phyloP scores from a whole-genome alignment of 2,329 filamentous ascomycete species.

The Dactylella cylindrospora region DNA sequence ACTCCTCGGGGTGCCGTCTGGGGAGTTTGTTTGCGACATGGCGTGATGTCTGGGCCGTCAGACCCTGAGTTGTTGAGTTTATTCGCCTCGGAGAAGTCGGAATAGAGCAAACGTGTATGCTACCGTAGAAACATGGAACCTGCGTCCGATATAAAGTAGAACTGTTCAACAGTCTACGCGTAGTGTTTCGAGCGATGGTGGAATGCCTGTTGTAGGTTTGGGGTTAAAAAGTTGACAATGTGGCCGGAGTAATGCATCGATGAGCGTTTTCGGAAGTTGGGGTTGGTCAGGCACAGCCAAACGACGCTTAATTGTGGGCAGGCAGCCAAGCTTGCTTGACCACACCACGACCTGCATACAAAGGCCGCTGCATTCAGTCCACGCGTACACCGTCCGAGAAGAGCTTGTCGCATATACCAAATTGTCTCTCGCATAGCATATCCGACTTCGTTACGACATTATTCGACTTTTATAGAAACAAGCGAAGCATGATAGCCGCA shows the following conservation, averaged over 20 bases:
- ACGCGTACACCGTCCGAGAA: constrained; percentile 25
- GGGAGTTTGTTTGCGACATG: constrained; percentile 42
- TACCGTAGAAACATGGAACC: no score
- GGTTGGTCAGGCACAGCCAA: no score
- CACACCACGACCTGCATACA: constrained; percentile 44
- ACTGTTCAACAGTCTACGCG: no score
- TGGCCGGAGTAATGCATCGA: constrained; percentile 30
- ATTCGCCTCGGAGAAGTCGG: no score
- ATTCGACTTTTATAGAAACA: no score
- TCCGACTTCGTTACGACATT: no score
- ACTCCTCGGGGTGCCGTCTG: constrained; percentile 37
- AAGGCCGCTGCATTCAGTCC: constrained; percentile 21
- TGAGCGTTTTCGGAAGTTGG: constrained; percentile 36
- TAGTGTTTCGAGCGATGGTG: no score
- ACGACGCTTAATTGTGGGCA: constrained; percentile 23
- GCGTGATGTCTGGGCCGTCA: constrained; percentile 8
- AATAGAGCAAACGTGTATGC: no score
- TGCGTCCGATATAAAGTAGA: no score
- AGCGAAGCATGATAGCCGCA: constrained; percentile 39
- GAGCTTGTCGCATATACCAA: constrained; percentile 31
- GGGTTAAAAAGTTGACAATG: constrained; percentile 17
- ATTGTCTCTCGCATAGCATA: constrained; percentile 10
- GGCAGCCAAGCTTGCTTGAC: no score
- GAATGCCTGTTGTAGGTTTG: no score
- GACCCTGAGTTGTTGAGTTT: no score